These are phyloP conservation scores for Hyaloscypha hepaticicola DNA, from an alignment of 495 filamentous ascomycete genomes.

Conservation along the genomic window DNA sequence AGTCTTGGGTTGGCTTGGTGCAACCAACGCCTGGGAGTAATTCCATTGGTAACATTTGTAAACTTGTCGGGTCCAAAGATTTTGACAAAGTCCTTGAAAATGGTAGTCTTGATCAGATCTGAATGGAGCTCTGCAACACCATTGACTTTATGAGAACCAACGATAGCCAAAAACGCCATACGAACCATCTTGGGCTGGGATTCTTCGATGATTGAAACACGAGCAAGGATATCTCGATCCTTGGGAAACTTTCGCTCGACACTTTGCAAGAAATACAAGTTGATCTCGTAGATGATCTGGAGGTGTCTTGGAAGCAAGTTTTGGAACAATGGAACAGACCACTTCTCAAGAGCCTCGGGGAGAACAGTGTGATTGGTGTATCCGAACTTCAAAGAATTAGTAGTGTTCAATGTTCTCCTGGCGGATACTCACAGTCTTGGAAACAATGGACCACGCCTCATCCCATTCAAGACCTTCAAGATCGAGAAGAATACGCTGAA, in stretches of 20 bases:
- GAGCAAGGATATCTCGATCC: slow-evolving; percentile 76
- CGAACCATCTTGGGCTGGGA: slow-evolving; percentile 96
- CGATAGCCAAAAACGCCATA: slow-evolving; percentile 93
- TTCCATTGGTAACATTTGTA: slow-evolving; percentile 97
- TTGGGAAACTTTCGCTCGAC: slow-evolving; percentile 90
- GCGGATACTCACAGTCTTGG: slow-evolving; percentile 41
- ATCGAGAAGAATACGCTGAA: slow-evolving; percentile 90
- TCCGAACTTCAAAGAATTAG: slow-evolving; percentile 58
- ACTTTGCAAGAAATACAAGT: slow-evolving; percentile 83
- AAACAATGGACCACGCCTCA: slow-evolving; percentile 81
- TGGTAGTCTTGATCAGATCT: slow-evolving; percentile 94
- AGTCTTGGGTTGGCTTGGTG: slow-evolving; percentile 95
- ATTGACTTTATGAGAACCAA: slow-evolving; percentile 98
- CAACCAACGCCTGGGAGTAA: slow-evolving; percentile 93
- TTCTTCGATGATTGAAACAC: slow-evolving; percentile 96
- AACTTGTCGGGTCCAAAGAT: slow-evolving; percentile 97
- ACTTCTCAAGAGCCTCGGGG: slow-evolving; percentile 96
- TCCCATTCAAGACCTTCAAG: slow-evolving; percentile 90
- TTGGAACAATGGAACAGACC: slow-evolving; percentile 91
- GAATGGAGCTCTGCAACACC: slow-evolving; percentile 97
- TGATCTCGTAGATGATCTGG: slow-evolving; percentile 98
- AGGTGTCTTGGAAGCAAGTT: slow-evolving; percentile 91
- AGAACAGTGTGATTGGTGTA: slow-evolving; percentile 99
- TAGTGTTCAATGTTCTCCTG: not conserved
- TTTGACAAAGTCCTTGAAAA: slow-evolving; percentile 96